These are phyloP conservation scores for Torulaspora delbrueckii DNA, from an alignment of 805 yeast genomes.

Conservation along the genomic window DNA sequence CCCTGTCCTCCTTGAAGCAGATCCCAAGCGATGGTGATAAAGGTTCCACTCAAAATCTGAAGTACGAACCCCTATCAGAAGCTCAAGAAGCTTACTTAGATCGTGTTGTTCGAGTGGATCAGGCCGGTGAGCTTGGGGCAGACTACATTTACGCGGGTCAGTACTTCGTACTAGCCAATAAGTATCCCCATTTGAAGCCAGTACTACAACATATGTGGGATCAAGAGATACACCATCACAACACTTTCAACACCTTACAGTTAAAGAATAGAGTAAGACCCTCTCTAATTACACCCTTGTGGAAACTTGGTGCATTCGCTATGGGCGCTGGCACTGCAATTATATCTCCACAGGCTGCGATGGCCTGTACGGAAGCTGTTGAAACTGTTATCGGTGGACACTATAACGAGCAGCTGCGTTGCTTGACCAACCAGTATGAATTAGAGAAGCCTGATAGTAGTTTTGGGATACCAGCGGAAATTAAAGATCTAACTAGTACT, in stretches of 20 bases:
- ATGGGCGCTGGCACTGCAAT: conserved; percentile 85
- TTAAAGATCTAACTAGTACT: conserved; percentile 51
- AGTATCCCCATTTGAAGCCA: conserved; percentile 71
- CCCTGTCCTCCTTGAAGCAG: conserved; percentile 14
- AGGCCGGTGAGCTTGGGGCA: conserved; percentile 97
- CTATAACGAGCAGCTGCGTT: conserved; percentile 83
- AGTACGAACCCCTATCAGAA: conserved; percentile 31
- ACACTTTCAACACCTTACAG: conserved; percentile 77
- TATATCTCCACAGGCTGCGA: conserved; percentile 90
- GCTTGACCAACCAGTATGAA: conserved; percentile 61
- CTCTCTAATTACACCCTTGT: conserved; percentile 81
- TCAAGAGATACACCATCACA: conserved; percentile 87
- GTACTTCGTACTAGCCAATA: conserved; percentile 63
- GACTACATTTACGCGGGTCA: conserved; percentile 91
- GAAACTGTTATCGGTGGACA: conserved; percentile 98
- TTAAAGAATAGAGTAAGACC: conserved; percentile 80
- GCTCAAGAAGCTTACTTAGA: conserved; percentile 71
- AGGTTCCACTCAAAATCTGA: conserved; percentile 1
- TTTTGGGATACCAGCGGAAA: conserved; percentile 43
- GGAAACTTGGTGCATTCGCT: conserved; percentile 87
- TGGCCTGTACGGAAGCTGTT: conserved; percentile 99
- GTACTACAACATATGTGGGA: conserved; percentile 96
- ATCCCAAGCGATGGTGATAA: neutral
- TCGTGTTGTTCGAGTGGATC: conserved; percentile 83
- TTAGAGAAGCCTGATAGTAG: conserved; percentile 36